Evolutionary conservation across 352 stramenopile species (phyloP).

Genomic region (Pythium aquatile): DNA sequence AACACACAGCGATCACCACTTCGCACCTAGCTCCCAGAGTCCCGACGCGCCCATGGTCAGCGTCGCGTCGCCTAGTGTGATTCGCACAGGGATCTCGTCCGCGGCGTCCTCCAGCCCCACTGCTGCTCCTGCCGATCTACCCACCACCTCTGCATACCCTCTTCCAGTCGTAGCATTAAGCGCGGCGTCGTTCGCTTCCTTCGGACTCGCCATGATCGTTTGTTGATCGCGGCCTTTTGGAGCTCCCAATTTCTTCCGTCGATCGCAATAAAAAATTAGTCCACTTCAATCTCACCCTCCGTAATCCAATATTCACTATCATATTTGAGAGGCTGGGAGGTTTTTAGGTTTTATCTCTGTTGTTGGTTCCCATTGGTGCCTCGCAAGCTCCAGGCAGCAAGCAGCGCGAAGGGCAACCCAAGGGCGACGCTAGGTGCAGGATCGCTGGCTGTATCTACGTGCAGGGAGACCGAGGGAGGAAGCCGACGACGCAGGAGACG

Average conservation of each 20-base stretch:
- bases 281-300: conserved; percentile 10
- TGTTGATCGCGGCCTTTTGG: not conserved
- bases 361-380: conserved; percentile 25
- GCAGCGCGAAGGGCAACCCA: conserved; percentile 8
- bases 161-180: not conserved
- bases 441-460: not conserved
- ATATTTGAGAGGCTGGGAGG: conserved; percentile 21
- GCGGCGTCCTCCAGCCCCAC: not conserved
- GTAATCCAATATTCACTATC: conserved; percentile 30
- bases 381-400: conserved; percentile 12
- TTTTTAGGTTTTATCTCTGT: conserved; percentile 29
- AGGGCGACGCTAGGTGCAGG: conserved; percentile 8
- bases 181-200: conserved; percentile 12
- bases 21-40: conserved; percentile 68
- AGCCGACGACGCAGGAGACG: not conserved
- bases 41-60: conserved; percentile 41
- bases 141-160: not conserved
- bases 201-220: conserved; percentile 25
- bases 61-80: conserved; percentile 56
- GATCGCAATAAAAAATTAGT: not conserved
- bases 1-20: not conserved
- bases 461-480: not conserved
- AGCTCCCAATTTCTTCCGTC: conserved; percentile 5
- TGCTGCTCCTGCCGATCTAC: not conserved
- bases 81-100: conserved; percentile 53